These are phyloP conservation scores for Coemansia sp. DNA, from an alignment of 192 early-diverging fungal species.

Conservation along the genomic window DNA sequence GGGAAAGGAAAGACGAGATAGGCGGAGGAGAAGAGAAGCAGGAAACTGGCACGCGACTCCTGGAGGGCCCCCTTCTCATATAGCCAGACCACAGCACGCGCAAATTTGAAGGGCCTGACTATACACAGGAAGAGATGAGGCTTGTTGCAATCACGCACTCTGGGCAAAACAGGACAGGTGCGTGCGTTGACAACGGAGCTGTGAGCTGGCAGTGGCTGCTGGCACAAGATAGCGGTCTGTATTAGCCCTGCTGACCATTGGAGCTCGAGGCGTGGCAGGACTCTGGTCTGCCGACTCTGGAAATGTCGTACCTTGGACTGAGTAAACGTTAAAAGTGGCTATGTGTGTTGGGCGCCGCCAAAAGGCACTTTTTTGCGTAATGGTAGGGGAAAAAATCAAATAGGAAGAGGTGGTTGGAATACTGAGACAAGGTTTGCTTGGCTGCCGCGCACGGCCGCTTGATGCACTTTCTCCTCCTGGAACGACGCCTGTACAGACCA, in stretches of 20 bases:
- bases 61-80: not conserved
- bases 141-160: not conserved
- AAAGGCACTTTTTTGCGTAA: not conserved
- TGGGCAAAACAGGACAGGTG: not conserved
- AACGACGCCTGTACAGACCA: not conserved
- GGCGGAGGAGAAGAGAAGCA: not conserved
- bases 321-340: not conserved
- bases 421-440: not conserved
- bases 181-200: not conserved
- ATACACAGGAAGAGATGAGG: not conserved
- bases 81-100: not conserved
- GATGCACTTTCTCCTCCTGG: not conserved
- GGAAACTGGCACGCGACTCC: not conserved
- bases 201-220: not conserved
- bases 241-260: not conserved
- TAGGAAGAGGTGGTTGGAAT: not conserved
- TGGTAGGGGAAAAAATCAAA: not conserved
- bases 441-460: conserved; percentile 3
- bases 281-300: not conserved
- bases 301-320: conserved; percentile 1
- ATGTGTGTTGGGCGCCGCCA: not conserved
- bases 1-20: not conserved
- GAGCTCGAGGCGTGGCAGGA: not conserved
- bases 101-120: not conserved
- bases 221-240: not conserved